Conservation (phyloP, 2,329 filamentous ascomycete genomes). For the Trichoderma cornu-damae region DNA sequence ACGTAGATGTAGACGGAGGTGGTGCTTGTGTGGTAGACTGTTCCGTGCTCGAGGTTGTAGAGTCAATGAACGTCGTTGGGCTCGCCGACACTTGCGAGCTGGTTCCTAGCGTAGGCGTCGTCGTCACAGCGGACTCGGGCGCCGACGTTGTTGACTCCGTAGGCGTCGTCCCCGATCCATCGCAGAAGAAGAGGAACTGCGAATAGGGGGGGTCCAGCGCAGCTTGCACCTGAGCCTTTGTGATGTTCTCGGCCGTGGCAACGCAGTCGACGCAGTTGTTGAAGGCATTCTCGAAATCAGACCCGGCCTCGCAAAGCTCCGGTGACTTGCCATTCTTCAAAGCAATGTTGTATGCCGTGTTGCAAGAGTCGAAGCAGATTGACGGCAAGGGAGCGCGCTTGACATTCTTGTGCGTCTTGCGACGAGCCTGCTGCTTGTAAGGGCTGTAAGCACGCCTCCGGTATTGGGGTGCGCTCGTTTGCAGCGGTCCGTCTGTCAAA, state of each 20-base stretch:
- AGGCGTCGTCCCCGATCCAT: constrained; percentile 23
- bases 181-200: constrained; percentile 46
- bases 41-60: constrained; percentile 7
- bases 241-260: constrained; percentile 21
- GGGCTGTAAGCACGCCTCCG: background rate
- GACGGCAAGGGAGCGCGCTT: constrained; percentile 43
- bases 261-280: constrained; percentile 42
- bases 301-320: constrained; percentile 40
- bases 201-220: constrained; percentile 37
- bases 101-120: constrained; percentile 24
- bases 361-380: constrained; percentile 50
- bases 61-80: constrained; percentile 1
- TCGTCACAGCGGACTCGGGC: constrained; percentile 26
- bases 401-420: constrained; percentile 26
- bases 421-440: constrained; percentile 19
- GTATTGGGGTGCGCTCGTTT: constrained; percentile 19
- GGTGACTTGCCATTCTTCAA: constrained; percentile 43
- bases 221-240: constrained; percentile 28
- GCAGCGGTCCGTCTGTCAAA: constrained; percentile 34
- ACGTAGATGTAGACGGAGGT: background rate
- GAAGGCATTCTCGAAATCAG: constrained; percentile 38
- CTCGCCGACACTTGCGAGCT: constrained; percentile 27
- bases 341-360: constrained; percentile 44
- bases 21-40: background rate
- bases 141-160: constrained; percentile 17